phyloP scores from a whole-genome alignment of 2,329 filamentous ascomycete species.

The Pyricularia sp. region DNA sequence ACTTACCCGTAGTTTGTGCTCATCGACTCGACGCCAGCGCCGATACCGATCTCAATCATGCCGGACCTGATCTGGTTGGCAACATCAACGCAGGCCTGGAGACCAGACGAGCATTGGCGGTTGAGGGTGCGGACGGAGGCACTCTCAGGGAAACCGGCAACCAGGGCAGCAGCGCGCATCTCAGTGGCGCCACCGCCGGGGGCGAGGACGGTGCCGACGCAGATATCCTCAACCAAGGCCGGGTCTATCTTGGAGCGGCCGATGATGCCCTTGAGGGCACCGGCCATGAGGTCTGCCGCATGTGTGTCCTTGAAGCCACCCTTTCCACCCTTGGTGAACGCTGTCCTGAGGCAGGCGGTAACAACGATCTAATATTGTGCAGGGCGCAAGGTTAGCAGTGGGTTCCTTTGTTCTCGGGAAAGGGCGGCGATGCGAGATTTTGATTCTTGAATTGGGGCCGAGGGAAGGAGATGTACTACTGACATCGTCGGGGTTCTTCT shows the following conservation, averaged over 20 bases:
- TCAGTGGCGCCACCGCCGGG: slow-evolving; percentile 94
- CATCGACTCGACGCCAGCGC: slow-evolving; percentile 97
- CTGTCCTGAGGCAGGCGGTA: slow-evolving; percentile 82
- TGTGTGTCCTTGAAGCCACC: slow-evolving; percentile 93
- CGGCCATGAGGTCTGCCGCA: slow-evolving; percentile 75
- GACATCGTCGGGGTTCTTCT: slow-evolving; percentile 62
- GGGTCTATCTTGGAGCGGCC: slow-evolving; percentile 85
- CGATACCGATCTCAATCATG: slow-evolving; percentile 93
- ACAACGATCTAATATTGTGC: slow-evolving; percentile 59
- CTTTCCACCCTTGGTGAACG: slow-evolving; percentile 87
- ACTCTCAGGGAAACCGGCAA: slow-evolving; percentile 80
- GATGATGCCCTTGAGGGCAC: slow-evolving; percentile 73
- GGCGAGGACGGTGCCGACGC: slow-evolving; percentile 82
- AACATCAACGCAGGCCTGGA: slow-evolving; percentile 89
- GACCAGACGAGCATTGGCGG: slow-evolving; percentile 86
- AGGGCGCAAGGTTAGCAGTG: not conserved
- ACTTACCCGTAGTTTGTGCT: slow-evolving; percentile 77
- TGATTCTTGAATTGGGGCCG: not conserved
- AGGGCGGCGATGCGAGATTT: slow-evolving; percentile 15
- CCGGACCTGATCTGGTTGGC: slow-evolving; percentile 84
- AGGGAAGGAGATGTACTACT: slow-evolving; percentile 16
- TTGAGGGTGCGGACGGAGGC: slow-evolving; percentile 84
- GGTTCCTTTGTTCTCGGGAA: not conserved
- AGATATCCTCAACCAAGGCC: slow-evolving; percentile 79
- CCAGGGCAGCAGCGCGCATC: slow-evolving; percentile 85